phyloP scores from a whole-genome alignment of 352 stramenopile genomes.

The Globisporangium iwayamae region DNA sequence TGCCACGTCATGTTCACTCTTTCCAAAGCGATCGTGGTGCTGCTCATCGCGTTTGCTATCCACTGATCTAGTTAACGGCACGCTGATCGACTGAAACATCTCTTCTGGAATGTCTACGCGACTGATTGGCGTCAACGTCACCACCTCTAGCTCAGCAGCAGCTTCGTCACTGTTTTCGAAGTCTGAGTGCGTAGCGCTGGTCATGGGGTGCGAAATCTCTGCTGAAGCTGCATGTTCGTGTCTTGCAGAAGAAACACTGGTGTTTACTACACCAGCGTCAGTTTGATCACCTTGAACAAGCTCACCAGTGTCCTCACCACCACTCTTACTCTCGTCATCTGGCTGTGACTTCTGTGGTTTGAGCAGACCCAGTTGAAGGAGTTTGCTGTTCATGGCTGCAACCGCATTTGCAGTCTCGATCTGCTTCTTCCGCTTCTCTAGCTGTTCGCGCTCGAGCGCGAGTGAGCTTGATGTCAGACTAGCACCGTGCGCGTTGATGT shows the following conservation, averaged over 20 bases:
- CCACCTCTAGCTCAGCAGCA: not conserved
- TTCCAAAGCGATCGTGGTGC: not conserved
- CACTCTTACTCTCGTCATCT: not conserved
- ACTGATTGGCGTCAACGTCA: not conserved
- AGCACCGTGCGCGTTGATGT: slow-evolving; percentile 1
- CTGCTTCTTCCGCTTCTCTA: slow-evolving; percentile 71
- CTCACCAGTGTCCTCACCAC: not conserved
- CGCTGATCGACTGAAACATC: slow-evolving; percentile 46
- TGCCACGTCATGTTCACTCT: not conserved
- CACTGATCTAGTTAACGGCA: slow-evolving; percentile 5
- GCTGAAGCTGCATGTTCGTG: not conserved
- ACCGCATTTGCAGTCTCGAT: slow-evolving; percentile 73
- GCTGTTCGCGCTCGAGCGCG: slow-evolving; percentile 61
- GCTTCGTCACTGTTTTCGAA: not conserved
- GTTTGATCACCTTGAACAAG: not conserved
- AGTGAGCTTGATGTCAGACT: slow-evolving; percentile 27
- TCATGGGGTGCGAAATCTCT: not conserved
- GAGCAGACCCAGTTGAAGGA: slow-evolving; percentile 62
- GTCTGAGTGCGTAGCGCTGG: not conserved
- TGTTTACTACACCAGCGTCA: not conserved
- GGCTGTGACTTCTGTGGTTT: slow-evolving; percentile 21
- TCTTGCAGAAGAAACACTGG: not conserved
- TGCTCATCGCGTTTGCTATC: not conserved
- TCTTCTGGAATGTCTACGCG: slow-evolving; percentile 34
- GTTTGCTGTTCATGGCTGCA: slow-evolving; percentile 62